A percentile compares a stretch with the other conserved stretches of the same genome.
phyloP scores from a whole-genome alignment of 345 rosid genomes.

The Melaleuca alternifolia region DNA sequence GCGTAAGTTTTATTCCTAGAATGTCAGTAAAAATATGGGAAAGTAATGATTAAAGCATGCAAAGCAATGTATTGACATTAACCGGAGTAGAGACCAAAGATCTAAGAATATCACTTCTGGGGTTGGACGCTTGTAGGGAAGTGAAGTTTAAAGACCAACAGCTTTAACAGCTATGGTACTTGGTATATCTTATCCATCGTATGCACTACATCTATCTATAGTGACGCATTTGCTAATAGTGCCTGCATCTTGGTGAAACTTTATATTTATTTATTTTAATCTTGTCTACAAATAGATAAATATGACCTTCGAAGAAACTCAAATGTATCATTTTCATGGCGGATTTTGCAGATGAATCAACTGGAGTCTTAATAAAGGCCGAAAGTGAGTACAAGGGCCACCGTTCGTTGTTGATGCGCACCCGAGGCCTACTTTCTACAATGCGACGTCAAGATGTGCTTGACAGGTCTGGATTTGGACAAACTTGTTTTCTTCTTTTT shows the following conservation, averaged over 20 bases:
- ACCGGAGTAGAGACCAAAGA: neutral
- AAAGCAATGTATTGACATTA: neutral
- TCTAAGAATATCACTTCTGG: neutral
- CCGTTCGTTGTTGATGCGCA: conserved; percentile 67
- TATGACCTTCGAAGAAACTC: neutral
- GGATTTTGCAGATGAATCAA: conserved; percentile 62
- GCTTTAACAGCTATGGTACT: neutral
- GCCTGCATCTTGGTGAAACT: neutral
- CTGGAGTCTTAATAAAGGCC: conserved; percentile 66
- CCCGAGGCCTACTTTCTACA: conserved; percentile 73
- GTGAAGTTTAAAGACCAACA: neutral
- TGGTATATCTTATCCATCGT: neutral
- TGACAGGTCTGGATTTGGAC: conserved; percentile 36
- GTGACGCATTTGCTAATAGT: neutral
- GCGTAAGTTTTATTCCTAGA: neutral
- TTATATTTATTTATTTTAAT: neutral
- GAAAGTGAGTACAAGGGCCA: conserved; percentile 97
- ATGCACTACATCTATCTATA: neutral
- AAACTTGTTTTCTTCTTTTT: neutral
- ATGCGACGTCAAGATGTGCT: conserved; percentile 91
- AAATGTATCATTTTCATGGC: neutral
- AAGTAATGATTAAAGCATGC: neutral
- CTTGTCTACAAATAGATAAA: neutral
- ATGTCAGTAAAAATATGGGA: neutral
- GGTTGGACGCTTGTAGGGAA: neutral